These are phyloP conservation scores for Leccinellum luteum DNA, from an alignment of 768 basidiomycete species.

Conservation along the genomic window DNA sequence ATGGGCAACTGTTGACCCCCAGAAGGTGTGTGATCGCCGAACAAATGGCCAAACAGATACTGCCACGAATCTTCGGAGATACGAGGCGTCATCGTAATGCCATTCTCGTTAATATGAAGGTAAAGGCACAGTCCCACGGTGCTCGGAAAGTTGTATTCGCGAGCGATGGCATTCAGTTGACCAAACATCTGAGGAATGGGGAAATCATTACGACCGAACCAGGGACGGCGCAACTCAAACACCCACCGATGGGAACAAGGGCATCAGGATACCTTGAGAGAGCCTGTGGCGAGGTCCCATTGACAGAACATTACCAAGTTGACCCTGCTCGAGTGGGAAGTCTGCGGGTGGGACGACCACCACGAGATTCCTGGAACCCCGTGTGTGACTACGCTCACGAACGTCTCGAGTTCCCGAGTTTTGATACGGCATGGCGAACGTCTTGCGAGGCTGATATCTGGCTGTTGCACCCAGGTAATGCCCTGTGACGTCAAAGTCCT, in stretches of 20 bases:
- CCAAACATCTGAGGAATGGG: slow-evolving; percentile 60
- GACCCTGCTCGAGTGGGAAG: slow-evolving; percentile 56
- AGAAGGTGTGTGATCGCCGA: slow-evolving; percentile 40
- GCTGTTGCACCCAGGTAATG: not conserved
- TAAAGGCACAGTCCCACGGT: slow-evolving; percentile 78
- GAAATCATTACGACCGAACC: not conserved
- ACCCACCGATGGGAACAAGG: slow-evolving; percentile 67
- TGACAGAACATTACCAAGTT: slow-evolving; percentile 55
- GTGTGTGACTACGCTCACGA: slow-evolving; percentile 39
- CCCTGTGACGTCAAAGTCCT: slow-evolving; percentile 16
- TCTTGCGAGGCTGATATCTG: slow-evolving; percentile 38
- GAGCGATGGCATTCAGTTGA: slow-evolving; percentile 75
- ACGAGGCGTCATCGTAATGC: slow-evolving; percentile 58
- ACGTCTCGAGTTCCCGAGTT: slow-evolving; percentile 44
- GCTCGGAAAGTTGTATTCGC: slow-evolving; percentile 80
- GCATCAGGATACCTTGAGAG: slow-evolving; percentile 70
- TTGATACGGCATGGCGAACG: slow-evolving; percentile 56
- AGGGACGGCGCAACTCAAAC: not conserved
- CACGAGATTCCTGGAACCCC: slow-evolving; percentile 52
- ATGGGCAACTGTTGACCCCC: slow-evolving; percentile 51
- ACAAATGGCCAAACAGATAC: slow-evolving; percentile 62
- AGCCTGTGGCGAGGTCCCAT: slow-evolving; percentile 59
- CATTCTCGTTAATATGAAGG: slow-evolving; percentile 58
- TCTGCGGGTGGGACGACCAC: slow-evolving; percentile 64
- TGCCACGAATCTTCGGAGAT: slow-evolving; percentile 80